phyloP scores from a whole-genome alignment of 306 rosid species.

The Crataegus laevigata region DNA sequence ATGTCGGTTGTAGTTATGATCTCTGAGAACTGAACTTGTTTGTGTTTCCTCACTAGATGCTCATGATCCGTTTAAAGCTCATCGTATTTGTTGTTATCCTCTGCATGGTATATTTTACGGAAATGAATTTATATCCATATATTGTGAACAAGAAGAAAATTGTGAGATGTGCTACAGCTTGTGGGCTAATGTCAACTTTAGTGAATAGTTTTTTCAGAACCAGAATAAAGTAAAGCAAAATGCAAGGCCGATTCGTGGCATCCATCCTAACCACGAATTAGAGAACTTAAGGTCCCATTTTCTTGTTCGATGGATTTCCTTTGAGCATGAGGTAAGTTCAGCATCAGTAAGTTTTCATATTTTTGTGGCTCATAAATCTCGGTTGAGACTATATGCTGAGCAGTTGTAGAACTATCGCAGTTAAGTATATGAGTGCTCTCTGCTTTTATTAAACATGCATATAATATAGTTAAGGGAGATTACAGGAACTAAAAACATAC shows the following conservation, averaged over 20 bases:
- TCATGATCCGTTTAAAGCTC: not conserved
- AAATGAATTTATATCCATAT: not conserved
- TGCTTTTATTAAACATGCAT: constrained; percentile 2
- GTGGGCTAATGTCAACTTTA: not conserved
- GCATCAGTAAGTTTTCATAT: not conserved
- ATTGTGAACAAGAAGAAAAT: not conserved
- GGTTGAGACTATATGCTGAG: not conserved
- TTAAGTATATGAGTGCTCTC: not conserved
- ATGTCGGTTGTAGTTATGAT: not conserved
- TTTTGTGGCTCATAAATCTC: not conserved
- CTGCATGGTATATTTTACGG: not conserved
- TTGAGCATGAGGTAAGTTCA: not conserved
- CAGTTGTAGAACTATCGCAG: not conserved
- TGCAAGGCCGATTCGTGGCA: not conserved
- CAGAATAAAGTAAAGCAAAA: not conserved
- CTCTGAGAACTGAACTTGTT: not conserved
- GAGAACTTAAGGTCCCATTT: not conserved
- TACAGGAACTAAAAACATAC: constrained; percentile 1
- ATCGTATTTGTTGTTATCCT: not conserved
- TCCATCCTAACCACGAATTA: not conserved
- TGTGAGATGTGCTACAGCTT: not conserved
- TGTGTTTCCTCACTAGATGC: not conserved
- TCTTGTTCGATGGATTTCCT: not conserved
- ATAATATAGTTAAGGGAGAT: not conserved
- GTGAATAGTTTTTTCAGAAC: not conserved